Evolutionary conservation across 2,329 filamentous ascomycete species (phyloP), one percentile per base, ranked within the genome.

Genomic region (Akanthomyces muscarius): DNA sequence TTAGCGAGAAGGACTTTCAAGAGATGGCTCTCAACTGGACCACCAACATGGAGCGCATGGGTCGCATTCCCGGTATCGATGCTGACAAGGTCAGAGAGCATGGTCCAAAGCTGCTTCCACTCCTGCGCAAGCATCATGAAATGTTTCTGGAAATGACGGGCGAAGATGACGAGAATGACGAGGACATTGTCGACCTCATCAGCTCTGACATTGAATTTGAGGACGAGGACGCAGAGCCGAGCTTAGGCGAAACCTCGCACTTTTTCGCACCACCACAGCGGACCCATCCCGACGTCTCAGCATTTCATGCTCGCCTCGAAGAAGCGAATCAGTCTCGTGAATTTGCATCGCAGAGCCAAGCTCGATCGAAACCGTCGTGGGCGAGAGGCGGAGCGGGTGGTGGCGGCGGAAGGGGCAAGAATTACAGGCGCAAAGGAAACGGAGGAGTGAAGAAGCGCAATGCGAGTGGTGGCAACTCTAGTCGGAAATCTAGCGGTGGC

Each of bases 1-100:
- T 95, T 71, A 87, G 86, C 0, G 88, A 92, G 65, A 81, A 80
- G 25, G 81, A 91, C 16, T 81, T 92, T 57, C 85, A 87, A 42
- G 83, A 89, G 67, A 93, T 95, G 89, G 88, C 85, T 14, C 85
- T 92, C 56, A 75, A 80, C 41, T 89, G 89, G 80, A 90, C 89
- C 0, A 80, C 78, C 8, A 85, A 80, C 10, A 69, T 85, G 11
- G 81, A 84, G 18, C 78, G 86, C 63, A 89, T 95, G 86, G 77
- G 75, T 38, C 73, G 74, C 10, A 89, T 94, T 55, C 81, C 81
- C 0, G 84, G 82, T 11, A 88, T 93, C 63, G 82, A 88, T 61
- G 66, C 72, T 1, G 83, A 86, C 30, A 88, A 86, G 70, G 87
- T 92, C 28, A 71, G 79, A 51, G 77, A 78, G 2, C 86, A 87